phyloP scores from a whole-genome alignment of 805 yeast species.

The Lipomyces spencermartinsiae region DNA sequence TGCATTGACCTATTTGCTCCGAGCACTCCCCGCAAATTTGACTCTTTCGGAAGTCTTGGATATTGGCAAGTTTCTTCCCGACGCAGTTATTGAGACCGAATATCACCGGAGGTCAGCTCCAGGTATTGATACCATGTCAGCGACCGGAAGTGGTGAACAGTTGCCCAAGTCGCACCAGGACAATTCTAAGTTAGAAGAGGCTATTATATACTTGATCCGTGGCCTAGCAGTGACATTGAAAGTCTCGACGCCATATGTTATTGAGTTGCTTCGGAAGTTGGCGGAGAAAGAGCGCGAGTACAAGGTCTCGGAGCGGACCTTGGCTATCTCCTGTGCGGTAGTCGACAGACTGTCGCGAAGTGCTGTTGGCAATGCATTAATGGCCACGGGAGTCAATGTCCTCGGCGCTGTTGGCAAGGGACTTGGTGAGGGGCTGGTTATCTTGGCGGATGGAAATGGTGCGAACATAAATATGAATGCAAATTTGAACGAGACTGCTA shows the following conservation, averaged over 20 bases:
- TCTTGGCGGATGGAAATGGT: not conserved
- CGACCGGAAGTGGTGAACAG: not conserved
- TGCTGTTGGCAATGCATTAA: conserved; percentile 17
- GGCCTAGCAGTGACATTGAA: conserved; percentile 17
- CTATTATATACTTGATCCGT: conserved; percentile 21
- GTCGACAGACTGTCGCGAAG: conserved; percentile 24
- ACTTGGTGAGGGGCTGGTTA: conserved; percentile 24
- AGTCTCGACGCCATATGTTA: conserved; percentile 20
- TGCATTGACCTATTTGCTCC: conserved; percentile 24
- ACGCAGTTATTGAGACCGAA: conserved; percentile 12
- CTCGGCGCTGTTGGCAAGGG: conserved; percentile 29
- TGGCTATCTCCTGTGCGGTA: conserved; percentile 6
- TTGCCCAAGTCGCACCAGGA: conserved; percentile 2
- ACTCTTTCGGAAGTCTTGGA: conserved; percentile 17
- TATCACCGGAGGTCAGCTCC: not conserved
- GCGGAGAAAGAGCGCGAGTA: conserved; percentile 29
- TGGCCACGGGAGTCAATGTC: conserved; percentile 11
- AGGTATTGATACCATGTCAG: not conserved
- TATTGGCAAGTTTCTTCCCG: conserved; percentile 18
- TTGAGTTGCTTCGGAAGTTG: conserved; percentile 17
- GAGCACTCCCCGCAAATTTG: conserved; percentile 28
- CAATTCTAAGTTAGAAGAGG: conserved; percentile 18
- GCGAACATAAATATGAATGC: not conserved
- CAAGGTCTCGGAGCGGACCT: conserved; percentile 21
- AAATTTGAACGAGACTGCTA: not conserved